These are phyloP conservation scores for Adansonia digitata DNA, from an alignment of 345 rosid genomes.

Conservation along the genomic window DNA sequence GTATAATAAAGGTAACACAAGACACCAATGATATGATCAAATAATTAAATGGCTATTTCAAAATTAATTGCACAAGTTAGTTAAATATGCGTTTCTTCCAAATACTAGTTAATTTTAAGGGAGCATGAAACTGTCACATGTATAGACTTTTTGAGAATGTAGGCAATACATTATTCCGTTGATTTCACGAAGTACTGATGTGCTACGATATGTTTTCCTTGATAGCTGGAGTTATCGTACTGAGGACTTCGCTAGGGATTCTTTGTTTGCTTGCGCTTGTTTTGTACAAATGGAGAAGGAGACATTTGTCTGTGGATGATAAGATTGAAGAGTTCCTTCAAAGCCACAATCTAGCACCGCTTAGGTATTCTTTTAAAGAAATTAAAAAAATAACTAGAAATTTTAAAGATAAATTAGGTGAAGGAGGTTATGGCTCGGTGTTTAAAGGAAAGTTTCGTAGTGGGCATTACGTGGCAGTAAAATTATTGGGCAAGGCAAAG, in stretches of 20 bases:
- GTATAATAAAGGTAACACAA: too few relatives aligned
- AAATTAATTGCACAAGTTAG: background rate
- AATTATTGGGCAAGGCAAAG: background rate
- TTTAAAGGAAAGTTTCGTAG: constrained; percentile 8
- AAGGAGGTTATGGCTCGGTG: constrained; percentile 10
- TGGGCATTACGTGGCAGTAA: background rate
- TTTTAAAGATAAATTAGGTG: constrained; percentile 4
- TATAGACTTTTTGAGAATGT: background rate
- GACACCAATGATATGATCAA: too few relatives aligned
- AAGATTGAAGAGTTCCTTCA: background rate
- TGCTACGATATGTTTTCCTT: background rate
- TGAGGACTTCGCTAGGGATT: background rate
- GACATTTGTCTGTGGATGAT: background rate
- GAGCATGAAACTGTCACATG: background rate
- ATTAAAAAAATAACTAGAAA: background rate
- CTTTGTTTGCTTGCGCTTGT: background rate
- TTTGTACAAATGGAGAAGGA: background rate
- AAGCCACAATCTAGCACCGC: background rate
- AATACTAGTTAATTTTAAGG: background rate
- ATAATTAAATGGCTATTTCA: too few relatives aligned
- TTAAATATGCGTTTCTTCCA: background rate
- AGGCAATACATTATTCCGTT: background rate
- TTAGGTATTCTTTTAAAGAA: constrained; percentile 8
- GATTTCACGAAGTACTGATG: background rate
- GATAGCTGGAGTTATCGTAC: background rate